Conservation (phyloP, 2,329 filamentous ascomycete species). For the Aureobasidium uvarum region DNA sequence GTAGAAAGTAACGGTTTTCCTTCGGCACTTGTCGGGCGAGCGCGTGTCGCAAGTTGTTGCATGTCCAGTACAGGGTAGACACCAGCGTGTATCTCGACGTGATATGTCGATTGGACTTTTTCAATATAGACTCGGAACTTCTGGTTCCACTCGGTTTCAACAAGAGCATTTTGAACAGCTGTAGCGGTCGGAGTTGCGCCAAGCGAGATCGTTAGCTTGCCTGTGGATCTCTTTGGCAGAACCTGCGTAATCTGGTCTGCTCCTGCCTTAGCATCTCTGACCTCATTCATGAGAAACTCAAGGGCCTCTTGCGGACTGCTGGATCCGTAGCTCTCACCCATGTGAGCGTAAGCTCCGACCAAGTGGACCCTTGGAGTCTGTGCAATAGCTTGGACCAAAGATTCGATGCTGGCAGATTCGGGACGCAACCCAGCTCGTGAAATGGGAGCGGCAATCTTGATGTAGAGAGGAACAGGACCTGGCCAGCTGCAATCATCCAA, state of each 20-base stretch:
- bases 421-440: constrained; percentile 66
- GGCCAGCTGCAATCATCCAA: constrained; percentile 41
- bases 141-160: constrained; percentile 43
- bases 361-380: constrained; percentile 49
- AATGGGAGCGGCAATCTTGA: constrained; percentile 74
- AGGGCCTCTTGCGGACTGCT: constrained; percentile 59
- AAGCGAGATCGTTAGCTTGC: constrained; percentile 60
- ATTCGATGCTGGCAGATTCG: constrained; percentile 47
- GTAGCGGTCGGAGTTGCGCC: constrained; percentile 75
- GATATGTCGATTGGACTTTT: constrained; percentile 38
- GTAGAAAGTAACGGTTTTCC: constrained; percentile 42
- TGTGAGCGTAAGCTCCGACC: constrained; percentile 69
- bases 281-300: constrained; percentile 58
- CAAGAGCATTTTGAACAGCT: constrained; percentile 60
- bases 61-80: constrained; percentile 75
- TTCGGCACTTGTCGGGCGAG: constrained; percentile 46
- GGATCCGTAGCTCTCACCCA: constrained; percentile 66
- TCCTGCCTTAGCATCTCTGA: constrained; percentile 54
- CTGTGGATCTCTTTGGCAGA: constrained; percentile 27
- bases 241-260: constrained; percentile 39
- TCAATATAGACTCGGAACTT: constrained; percentile 38
- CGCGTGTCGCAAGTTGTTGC: constrained; percentile 73
- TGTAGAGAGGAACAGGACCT: constrained; percentile 56
- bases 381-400: constrained; percentile 51
- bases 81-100: constrained; percentile 70